Conservation (phyloP, 2,329 filamentous ascomycete species). For the Cryphonectria nitschkei region DNA sequence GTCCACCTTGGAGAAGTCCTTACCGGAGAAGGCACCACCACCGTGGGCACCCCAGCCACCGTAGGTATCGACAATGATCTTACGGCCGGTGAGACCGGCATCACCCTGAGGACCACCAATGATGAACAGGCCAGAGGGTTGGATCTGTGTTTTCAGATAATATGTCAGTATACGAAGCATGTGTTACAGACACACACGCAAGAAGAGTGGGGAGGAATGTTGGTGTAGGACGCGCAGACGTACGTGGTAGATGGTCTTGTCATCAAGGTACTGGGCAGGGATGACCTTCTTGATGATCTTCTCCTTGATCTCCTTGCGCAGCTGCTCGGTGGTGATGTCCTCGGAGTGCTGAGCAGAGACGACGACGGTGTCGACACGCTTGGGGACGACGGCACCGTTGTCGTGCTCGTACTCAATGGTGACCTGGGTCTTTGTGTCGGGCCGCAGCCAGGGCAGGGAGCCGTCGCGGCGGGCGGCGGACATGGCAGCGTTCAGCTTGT, state of each 20-base stretch:
- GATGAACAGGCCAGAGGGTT: slow-evolving; percentile 98
- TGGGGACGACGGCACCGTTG: slow-evolving; percentile 86
- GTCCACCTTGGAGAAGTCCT: slow-evolving; percentile 99
- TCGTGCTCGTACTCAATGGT: slow-evolving; percentile 99
- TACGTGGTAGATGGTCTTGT: slow-evolving; percentile 93
- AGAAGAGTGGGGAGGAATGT: background rate
- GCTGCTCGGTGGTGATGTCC: slow-evolving; percentile 81
- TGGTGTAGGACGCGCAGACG: slow-evolving; percentile 39
- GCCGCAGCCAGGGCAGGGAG: slow-evolving; percentile 88
- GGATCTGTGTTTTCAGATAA: slow-evolving; percentile 58
- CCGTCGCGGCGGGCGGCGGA: slow-evolving; percentile 85
- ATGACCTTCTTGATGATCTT: slow-evolving; percentile 95
- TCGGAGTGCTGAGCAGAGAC: slow-evolving; percentile 93
- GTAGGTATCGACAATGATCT: slow-evolving; percentile 99
- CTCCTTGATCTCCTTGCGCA: slow-evolving; percentile 89
- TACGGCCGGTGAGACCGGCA: slow-evolving; percentile 95
- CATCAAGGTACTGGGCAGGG: slow-evolving; percentile 87
- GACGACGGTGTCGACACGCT: slow-evolving; percentile 94
- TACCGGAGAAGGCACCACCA: slow-evolving; percentile 99
- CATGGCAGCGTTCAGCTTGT: slow-evolving; percentile 98
- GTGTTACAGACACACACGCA: too few species aligned
- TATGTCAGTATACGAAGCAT: background rate
- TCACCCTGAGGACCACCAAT: slow-evolving; percentile 99
- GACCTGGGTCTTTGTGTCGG: slow-evolving; percentile 99
- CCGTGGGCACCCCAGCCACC: slow-evolving; percentile 99